phyloP scores from a whole-genome alignment of 2,329 filamentous ascomycete species.

The Xylaria polymorpha region DNA sequence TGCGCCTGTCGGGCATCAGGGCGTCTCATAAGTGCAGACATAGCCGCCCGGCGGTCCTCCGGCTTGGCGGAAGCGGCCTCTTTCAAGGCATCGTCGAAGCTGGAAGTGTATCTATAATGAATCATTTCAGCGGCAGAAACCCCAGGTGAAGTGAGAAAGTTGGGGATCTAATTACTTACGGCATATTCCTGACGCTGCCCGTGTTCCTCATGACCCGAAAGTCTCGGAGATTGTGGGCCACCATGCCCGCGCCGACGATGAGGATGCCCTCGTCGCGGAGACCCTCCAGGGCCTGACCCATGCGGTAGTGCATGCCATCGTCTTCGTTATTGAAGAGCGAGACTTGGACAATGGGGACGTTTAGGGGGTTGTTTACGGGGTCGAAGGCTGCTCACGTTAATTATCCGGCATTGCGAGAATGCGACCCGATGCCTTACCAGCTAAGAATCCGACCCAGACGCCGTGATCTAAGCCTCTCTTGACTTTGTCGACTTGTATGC shows the following conservation, averaged over 20 bases:
- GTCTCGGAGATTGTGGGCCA: constrained; percentile 62
- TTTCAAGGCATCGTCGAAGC: constrained; percentile 60
- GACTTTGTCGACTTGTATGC: constrained; percentile 64
- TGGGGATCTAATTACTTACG: neutral
- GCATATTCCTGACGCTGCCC: constrained; percentile 25
- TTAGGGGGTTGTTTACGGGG: constrained; percentile 60
- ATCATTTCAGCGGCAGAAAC: neutral
- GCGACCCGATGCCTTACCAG: constrained; percentile 31
- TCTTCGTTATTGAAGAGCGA: constrained; percentile 67
- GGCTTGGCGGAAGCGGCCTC: constrained; percentile 59
- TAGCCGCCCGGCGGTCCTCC: constrained; percentile 55
- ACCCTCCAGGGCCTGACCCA: constrained; percentile 64
- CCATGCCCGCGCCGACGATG: constrained; percentile 70
- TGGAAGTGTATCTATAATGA: constrained; percentile 7
- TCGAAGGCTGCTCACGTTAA: constrained; percentile 56
- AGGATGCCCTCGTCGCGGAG: constrained; percentile 67
- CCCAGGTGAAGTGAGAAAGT: neutral
- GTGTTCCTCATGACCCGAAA: constrained; percentile 33
- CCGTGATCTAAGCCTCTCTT: constrained; percentile 72
- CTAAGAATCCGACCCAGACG: constrained; percentile 68
- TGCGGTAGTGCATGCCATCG: constrained; percentile 63
- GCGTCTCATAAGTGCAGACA: constrained; percentile 60
- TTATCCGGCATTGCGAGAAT: constrained; percentile 8
- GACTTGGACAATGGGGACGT: constrained; percentile 69
- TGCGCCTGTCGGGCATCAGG: constrained; percentile 69